A percentile compares a stretch with the other conserved stretches of the same genome.
Evolutionary conservation across 2,329 filamentous ascomycete genomes (phyloP).

Genomic region (Fusarium praegraminearum): DNA sequence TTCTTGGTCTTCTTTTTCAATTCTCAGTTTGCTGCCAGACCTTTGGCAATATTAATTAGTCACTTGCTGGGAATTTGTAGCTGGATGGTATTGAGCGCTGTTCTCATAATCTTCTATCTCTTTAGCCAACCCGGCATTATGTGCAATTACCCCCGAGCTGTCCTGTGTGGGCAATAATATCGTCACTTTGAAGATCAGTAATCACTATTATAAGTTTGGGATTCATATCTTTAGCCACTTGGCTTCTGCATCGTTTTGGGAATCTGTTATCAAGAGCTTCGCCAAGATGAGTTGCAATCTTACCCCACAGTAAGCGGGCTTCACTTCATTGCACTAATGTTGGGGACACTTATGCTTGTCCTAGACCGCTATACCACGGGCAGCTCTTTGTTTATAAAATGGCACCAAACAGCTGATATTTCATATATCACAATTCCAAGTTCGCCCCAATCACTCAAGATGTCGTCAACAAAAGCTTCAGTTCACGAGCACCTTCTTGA

Average conservation of each 20-base stretch:
- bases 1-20: no score
- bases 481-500: background rate
- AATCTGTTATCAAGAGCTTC: background rate
- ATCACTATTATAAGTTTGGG: background rate
- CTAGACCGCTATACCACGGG: fast-evolving
- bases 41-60: background rate
- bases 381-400: fast-evolving
- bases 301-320: constrained; percentile 4
- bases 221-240: background rate
- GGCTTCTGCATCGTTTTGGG: background rate
- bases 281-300: fast-evolving
- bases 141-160: no score
- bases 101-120: no score
- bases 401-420: fast-evolving
- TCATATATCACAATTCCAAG: no score
- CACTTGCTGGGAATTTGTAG: background rate
- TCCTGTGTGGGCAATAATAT: no score
- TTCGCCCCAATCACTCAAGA: background rate
- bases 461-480: fast-evolving
- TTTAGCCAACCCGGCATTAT: no score
- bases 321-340: background rate
- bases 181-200: background rate
- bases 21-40: background rate
- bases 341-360: background rate
- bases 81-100: no score